Evolutionary conservation across 768 basidiomycete species (phyloP).

Genomic region (Lactarius quietus): DNA sequence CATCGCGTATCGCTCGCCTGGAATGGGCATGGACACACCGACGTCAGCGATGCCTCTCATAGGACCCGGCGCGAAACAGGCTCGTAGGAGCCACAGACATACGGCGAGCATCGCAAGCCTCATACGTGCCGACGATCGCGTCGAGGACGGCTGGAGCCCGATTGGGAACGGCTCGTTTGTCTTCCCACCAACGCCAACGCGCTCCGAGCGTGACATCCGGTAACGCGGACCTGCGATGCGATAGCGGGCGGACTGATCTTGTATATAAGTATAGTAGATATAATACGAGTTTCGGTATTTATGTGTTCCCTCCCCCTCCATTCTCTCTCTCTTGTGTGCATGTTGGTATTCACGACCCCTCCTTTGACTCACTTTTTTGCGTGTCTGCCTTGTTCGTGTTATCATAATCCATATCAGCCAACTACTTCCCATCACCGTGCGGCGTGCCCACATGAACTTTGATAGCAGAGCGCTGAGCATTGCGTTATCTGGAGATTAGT

Average conservation of each 20-base stretch:
- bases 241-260: neutral
- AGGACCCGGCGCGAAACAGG: conserved; percentile 24
- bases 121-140: conserved; percentile 71
- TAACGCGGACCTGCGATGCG: neutral
- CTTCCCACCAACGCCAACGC: conserved; percentile 42
- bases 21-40: conserved; percentile 25
- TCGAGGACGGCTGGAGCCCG: conserved; percentile 83
- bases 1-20: conserved; percentile 67
- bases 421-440: neutral
- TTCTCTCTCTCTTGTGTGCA: neutral
- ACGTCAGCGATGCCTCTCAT: conserved; percentile 38
- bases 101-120: conserved; percentile 83
- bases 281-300: conserved; percentile 15
- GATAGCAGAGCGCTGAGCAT: too few relatives aligned
- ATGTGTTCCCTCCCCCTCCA: neutral
- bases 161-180: conserved; percentile 51
- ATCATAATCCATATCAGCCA: neutral
- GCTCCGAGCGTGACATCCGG: conserved; percentile 8
- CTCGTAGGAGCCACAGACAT: conserved; percentile 58
- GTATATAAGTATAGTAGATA: conserved; percentile 18
- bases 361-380: neutral
- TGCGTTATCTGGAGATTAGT: too few relatives aligned
- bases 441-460: too few relatives aligned
- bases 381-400: conserved; percentile 3
- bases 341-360: neutral